Base-by-base conservation (phyloP, 169 alveolate genomes). In the Plasmodium adleri region DNA sequence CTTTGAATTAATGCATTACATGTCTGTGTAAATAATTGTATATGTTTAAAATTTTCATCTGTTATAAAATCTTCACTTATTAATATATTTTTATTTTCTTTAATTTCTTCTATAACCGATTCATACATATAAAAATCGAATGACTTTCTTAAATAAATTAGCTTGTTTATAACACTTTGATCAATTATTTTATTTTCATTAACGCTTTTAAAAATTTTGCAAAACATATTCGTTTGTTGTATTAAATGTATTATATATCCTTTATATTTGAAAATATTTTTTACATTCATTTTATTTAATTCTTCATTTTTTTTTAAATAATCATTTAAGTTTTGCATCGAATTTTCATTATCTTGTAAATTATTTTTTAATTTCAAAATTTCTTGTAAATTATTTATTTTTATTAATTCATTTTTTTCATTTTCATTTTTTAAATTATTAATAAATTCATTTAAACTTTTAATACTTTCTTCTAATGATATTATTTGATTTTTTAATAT, bases 241-340 rank as follows among this genome's bases (percentile, higher is more conserved):
- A 83, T 24, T 32, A 83, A 62, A 28, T 68, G 54, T 3, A 58
- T 47, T 49, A 83, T 70, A n/a, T 68, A 83, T 49, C 47, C 39
- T 56, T 83, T 83, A 62, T 70, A 83, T 39, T 50, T 83, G 26
- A 22, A 47, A 0, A 83, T 20, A 58, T 56, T 68, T n/a, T 58
- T 15, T n/a, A 49, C 17, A 56, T 83, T 70, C 2, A 15, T 9
- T 9, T 83, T 47, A 45, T 83, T 58, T 2, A 83, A 13, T 28
- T 70, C 67, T 43, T 83, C 86, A n/a, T 70, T 83, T 50, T 70
- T 68, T 62, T 83, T 67, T 20, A 83, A 26, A 58, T 67, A 15
- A 22, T 58, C 24, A 10, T 49, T 83, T 62, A 83, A 71, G 8
- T 15, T 43, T 1, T 56, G 20, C 1, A 83, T 68, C 50, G 22